Conservation (phyloP, 2,329 filamentous ascomycete genomes). For the Grosmannia penicillata region DNA sequence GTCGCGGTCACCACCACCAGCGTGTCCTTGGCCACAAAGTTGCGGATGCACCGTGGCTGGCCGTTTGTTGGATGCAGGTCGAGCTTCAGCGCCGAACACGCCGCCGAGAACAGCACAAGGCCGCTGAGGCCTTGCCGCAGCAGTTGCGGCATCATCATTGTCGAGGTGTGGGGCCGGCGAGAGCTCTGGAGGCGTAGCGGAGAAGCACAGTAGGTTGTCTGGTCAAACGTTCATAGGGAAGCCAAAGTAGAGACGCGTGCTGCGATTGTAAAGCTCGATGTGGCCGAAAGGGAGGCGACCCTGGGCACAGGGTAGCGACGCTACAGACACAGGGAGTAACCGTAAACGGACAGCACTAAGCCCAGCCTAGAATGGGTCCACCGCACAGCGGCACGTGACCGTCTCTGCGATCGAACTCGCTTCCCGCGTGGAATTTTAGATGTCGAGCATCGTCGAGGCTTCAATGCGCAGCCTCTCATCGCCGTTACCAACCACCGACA, state of each 20-base stretch:
- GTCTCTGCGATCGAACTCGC: neutral
- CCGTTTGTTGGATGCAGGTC: slow-evolving; percentile 59
- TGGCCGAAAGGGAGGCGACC: too few species aligned
- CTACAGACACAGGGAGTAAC: too few species aligned
- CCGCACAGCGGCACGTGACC: neutral
- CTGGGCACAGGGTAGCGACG: too few species aligned
- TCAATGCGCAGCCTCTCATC: neutral
- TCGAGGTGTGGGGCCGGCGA: too few species aligned
- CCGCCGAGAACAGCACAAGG: slow-evolving; percentile 38
- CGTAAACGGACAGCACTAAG: too few species aligned
- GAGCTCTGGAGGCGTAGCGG: too few species aligned
- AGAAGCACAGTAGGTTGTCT: too few species aligned
- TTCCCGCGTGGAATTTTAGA: neutral
- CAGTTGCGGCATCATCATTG: slow-evolving; percentile 20
- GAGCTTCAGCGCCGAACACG: slow-evolving; percentile 70
- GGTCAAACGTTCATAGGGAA: too few species aligned
- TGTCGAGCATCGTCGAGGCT: neutral
- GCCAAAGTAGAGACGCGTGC: too few species aligned
- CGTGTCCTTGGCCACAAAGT: slow-evolving; percentile 86
- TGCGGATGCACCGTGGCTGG: slow-evolving; percentile 80
- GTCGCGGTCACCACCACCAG: slow-evolving; percentile 91
- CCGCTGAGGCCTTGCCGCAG: slow-evolving; percentile 44
- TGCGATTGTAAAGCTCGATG: too few species aligned
- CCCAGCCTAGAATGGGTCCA: too few species aligned
- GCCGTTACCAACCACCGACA: too few species aligned